Conservation (phyloP, 176 grass and related monocot genomes). For the Carex cristatella region DNA sequence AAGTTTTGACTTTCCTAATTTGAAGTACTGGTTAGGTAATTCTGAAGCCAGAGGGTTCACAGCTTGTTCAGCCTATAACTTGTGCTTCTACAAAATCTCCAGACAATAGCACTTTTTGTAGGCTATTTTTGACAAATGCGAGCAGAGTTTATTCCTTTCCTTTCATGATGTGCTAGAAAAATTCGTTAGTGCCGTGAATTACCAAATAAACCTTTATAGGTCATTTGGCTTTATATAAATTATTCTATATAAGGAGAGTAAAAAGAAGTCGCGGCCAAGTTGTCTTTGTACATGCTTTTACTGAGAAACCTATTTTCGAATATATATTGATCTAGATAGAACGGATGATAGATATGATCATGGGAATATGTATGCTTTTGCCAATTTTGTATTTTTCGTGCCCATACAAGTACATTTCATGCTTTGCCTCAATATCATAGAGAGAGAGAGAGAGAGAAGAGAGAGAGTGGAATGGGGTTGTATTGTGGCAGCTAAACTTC, state of each 20-base stretch:
- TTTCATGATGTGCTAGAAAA: constrained; percentile 23
- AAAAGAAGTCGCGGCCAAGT: neutral
- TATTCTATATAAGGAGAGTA: neutral
- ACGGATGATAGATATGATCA: neutral
- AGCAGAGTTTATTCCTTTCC: constrained; percentile 24
- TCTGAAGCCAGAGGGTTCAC: neutral
- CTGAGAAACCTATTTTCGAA: neutral
- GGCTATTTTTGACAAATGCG: neutral
- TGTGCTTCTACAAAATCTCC: neutral
- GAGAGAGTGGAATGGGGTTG: neutral
- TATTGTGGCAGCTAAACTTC: neutral
- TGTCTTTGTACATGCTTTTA: neutral
- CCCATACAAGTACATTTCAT: neutral
- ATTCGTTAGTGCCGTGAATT: neutral
- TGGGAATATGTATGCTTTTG: neutral
- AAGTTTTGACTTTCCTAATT: neutral
- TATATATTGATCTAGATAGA: neutral
- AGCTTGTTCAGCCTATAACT: neutral
- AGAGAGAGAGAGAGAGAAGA: neutral
- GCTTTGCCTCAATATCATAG: neutral
- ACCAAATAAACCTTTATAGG: neutral
- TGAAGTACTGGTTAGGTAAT: neutral
- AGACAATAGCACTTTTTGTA: neutral
- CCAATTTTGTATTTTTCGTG: neutral
- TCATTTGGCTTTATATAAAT: neutral